phyloP scores from a whole-genome alignment of 148 eudicot species.

The Fagopyrum tataricum region DNA sequence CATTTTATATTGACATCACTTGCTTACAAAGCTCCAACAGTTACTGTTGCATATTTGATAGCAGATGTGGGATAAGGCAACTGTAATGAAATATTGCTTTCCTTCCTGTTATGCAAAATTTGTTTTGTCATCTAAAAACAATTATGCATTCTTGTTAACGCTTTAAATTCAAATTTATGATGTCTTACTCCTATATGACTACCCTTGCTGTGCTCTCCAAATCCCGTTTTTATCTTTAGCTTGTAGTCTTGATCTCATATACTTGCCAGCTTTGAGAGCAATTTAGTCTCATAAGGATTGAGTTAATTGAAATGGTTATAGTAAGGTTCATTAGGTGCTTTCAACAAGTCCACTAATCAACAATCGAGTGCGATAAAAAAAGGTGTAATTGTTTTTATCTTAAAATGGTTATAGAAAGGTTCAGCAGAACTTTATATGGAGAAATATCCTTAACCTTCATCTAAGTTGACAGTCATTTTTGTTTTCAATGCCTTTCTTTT shows the following conservation, averaged over 20 bases:
- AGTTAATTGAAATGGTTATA: background rate
- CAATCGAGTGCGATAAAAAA: background rate
- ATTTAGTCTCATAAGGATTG: background rate
- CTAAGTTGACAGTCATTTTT: background rate
- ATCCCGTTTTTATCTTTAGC: background rate
- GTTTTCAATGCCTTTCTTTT: background rate
- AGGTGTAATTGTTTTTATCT: background rate
- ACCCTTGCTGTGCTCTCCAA: background rate
- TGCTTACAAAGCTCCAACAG: background rate
- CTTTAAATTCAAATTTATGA: background rate
- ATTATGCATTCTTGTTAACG: background rate
- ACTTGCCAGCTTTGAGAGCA: background rate
- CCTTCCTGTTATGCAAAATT: background rate
- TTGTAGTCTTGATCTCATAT: background rate
- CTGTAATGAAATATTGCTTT: background rate
- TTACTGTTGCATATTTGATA: constrained; percentile 3
- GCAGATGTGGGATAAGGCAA: background rate
- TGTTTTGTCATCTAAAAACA: no score
- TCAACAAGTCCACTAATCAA: background rate
- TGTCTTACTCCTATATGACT: background rate
- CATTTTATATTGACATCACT: background rate
- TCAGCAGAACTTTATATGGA: background rate
- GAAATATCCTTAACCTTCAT: background rate
- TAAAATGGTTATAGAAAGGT: background rate
- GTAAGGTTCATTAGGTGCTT: background rate